phyloP scores from a whole-genome alignment of 345 rosid genomes.

The Durio zibethinus region DNA sequence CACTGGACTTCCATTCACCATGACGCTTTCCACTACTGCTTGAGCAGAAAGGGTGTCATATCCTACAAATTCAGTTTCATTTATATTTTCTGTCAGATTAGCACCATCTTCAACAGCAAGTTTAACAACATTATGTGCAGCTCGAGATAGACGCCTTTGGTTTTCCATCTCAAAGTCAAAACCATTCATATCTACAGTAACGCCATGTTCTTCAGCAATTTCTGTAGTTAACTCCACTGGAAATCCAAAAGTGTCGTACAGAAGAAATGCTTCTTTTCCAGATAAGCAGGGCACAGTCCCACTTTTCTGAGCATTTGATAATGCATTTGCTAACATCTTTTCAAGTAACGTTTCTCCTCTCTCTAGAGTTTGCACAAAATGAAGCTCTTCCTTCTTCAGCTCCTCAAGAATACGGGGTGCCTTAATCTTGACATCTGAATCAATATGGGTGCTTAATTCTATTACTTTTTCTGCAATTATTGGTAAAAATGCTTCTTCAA shows the following conservation, averaged over 20 bases:
- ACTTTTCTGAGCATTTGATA: slow-evolving; percentile 36
- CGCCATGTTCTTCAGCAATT: slow-evolving; percentile 73
- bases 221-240: slow-evolving; percentile 89
- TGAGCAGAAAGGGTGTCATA: slow-evolving; percentile 66
- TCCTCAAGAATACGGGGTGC: slow-evolving; percentile 66
- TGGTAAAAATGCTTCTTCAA: slow-evolving; percentile 70
- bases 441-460: slow-evolving; percentile 67
- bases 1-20: slow-evolving; percentile 79
- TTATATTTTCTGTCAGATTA: slow-evolving; percentile 43
- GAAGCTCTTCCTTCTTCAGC: slow-evolving; percentile 77
- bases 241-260: slow-evolving; percentile 85
- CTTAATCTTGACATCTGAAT: slow-evolving; percentile 60
- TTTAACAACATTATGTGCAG: slow-evolving; percentile 81
- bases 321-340: slow-evolving; percentile 61
- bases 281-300: slow-evolving; percentile 49
- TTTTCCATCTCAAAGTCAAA: slow-evolving; percentile 82
- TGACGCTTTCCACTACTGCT: slow-evolving; percentile 68
- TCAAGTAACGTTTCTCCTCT: slow-evolving; percentile 89
- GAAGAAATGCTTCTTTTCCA: slow-evolving; percentile 81
- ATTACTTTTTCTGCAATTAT: slow-evolving; percentile 72
- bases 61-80: slow-evolving; percentile 81
- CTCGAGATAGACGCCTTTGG: slow-evolving; percentile 85
- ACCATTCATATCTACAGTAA: slow-evolving; percentile 63
- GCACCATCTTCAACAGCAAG: slow-evolving; percentile 61
- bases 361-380: slow-evolving; percentile 84